Evolutionary conservation across 2,329 filamentous ascomycete genomes (phyloP).

Genomic region (Hypocrella siamensis): DNA sequence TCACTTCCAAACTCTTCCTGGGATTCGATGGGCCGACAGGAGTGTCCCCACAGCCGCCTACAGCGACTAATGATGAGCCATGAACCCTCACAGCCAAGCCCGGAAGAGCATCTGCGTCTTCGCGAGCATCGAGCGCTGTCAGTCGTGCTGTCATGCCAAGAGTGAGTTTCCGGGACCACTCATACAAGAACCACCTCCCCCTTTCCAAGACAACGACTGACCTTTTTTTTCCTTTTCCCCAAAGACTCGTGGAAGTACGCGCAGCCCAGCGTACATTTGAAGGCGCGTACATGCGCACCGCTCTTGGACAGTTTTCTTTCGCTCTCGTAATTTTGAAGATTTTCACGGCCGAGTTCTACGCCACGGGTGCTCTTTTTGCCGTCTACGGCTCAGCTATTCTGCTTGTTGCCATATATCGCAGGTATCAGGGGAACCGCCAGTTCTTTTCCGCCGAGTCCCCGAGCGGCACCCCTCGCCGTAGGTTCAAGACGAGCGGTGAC

Average conservation of each 20-base stretch:
- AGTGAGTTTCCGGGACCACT: conserved; percentile 32
- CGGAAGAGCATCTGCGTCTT: conserved; percentile 59
- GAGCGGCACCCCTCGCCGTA: conserved; percentile 24
- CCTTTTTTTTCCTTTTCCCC: too few species aligned
- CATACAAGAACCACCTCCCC: not conserved
- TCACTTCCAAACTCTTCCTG: too few species aligned
- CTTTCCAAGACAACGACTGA: not conserved
- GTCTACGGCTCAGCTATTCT: conserved; percentile 79
- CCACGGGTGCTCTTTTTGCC: conserved; percentile 89
- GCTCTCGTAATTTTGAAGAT: conserved; percentile 81
- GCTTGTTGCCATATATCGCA: conserved; percentile 67
- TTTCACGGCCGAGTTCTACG: conserved; percentile 92
- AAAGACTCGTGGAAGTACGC: conserved; percentile 74
- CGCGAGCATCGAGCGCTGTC: conserved; percentile 73
- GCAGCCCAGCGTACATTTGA: conserved; percentile 94
- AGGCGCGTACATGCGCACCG: conserved; percentile 89
- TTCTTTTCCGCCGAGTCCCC: conserved; percentile 50
- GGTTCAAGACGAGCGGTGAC: conserved; percentile 49
- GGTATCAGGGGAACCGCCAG: conserved; percentile 83
- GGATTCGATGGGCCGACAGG: too few species aligned
- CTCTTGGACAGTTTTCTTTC: conserved; percentile 89
- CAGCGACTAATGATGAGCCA: not conserved
- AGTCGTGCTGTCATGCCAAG: conserved; percentile 63
- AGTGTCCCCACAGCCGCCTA: too few species aligned
- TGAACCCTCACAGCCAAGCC: conserved; percentile 35